Conservation (phyloP, 2,329 filamentous ascomycete genomes). For the Pseudopithomyces chartarum region DNA sequence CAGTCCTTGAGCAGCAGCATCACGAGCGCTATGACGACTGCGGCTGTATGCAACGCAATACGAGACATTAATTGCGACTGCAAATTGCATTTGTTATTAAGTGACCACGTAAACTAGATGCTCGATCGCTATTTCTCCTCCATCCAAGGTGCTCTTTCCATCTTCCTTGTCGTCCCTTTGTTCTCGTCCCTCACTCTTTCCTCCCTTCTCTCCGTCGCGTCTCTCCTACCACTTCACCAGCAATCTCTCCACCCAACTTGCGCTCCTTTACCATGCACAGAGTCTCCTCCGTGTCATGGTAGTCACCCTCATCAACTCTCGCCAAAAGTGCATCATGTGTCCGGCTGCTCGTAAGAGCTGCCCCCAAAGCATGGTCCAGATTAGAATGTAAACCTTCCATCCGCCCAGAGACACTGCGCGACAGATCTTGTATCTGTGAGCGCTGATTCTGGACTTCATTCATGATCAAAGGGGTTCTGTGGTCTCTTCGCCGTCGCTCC, state of each 20-base stretch:
- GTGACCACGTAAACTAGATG: no score
- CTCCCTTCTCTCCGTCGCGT: background rate
- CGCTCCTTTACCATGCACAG: background rate
- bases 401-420: constrained; percentile 11
- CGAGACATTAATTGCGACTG: background rate
- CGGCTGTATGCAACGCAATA: no score
- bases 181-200: background rate
- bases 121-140: no score
- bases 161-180: no score
- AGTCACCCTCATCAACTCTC: background rate
- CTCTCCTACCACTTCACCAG: background rate
- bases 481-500: constrained; percentile 13
- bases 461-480: constrained; percentile 19
- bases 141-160: no score
- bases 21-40: no score
- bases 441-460: constrained; percentile 14
- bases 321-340: background rate
- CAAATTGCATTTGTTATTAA: no score
- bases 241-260: background rate
- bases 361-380: constrained; percentile 4
- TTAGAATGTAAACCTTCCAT: constrained; percentile 9
- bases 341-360: background rate
- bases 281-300: background rate
- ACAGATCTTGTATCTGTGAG: constrained; percentile 1
- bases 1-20: no score